These are phyloP conservation scores for Aspergillus jensenii DNA, from an alignment of 2,329 filamentous ascomycete genomes.

Conservation along the genomic window DNA sequence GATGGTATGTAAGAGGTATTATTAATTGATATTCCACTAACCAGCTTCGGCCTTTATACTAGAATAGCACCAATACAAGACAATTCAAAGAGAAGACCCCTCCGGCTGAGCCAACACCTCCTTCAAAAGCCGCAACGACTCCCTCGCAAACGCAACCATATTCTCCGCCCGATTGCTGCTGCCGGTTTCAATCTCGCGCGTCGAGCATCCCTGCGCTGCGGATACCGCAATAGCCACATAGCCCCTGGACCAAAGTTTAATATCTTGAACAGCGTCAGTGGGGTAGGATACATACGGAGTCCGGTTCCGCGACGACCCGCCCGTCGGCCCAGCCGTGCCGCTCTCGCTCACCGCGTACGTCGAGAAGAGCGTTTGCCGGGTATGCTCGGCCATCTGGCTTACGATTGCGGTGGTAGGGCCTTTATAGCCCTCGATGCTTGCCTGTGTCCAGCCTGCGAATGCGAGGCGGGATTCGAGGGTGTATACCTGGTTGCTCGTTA, in stretches of 20 bases:
- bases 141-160: constrained; percentile 63
- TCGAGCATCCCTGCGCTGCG: constrained; percentile 51
- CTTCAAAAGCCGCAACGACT: constrained; percentile 55
- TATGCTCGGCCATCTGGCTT: constrained; percentile 55
- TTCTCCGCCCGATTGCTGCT: constrained; percentile 57
- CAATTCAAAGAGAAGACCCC: background rate
- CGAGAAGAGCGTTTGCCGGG: constrained; percentile 54
- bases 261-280: background rate
- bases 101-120: constrained; percentile 46
- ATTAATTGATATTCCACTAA: too few species aligned
- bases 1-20: too few species aligned
- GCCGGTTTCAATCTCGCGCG: constrained; percentile 58
- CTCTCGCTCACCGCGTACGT: constrained; percentile 61
- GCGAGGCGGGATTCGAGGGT: constrained; percentile 58
- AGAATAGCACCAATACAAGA: too few species aligned
- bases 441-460: constrained; percentile 62
- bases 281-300: constrained; percentile 46
- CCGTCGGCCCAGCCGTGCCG: constrained; percentile 65
- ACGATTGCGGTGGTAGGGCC: constrained; percentile 62
- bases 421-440: constrained; percentile 52
- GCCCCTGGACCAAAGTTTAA: constrained; percentile 39
- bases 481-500: constrained; percentile 46
- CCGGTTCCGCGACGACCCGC: constrained; percentile 56
- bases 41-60: too few species aligned
- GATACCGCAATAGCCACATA: constrained; percentile 65